Evolutionary conservation across 345 rosid species (phyloP).

Genomic region (Clausena lansium): DNA sequence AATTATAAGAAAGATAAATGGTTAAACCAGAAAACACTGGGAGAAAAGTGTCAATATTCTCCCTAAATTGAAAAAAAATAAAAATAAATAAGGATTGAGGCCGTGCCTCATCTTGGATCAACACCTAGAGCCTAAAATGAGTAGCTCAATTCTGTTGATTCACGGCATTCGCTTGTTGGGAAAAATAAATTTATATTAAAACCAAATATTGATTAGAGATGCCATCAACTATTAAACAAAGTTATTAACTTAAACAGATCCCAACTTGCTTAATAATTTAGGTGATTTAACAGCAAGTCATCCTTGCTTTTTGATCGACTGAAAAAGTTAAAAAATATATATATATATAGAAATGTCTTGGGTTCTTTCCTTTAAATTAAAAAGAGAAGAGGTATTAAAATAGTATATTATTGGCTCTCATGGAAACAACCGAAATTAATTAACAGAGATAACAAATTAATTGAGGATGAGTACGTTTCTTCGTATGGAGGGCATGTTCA

Average conservation of each 20-base stretch:
- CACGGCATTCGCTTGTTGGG: background rate
- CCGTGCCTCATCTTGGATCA: too few species aligned
- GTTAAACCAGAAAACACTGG: too few species aligned
- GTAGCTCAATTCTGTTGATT: background rate
- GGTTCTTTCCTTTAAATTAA: background rate
- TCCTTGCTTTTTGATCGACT: background rate
- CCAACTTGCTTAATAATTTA: background rate
- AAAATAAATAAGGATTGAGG: too few species aligned
- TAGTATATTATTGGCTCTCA: background rate
- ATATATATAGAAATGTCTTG: background rate
- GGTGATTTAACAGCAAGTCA: background rate
- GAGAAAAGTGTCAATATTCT: too few species aligned
- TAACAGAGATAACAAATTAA: background rate
- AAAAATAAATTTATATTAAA: background rate
- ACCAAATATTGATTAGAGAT: background rate
- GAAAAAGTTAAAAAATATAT: background rate
- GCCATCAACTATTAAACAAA: background rate
- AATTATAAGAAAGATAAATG: too few species aligned
- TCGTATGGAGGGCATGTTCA: conserved; percentile 4
- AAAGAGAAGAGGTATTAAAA: too few species aligned
- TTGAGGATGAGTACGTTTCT: background rate
- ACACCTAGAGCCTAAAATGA: background rate
- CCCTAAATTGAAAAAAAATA: too few species aligned
- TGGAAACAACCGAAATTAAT: background rate
- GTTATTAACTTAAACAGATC: background rate